phyloP scores from a whole-genome alignment of 176 grass and related monocot genomes.

The Bonia amplexicaulis region DNA sequence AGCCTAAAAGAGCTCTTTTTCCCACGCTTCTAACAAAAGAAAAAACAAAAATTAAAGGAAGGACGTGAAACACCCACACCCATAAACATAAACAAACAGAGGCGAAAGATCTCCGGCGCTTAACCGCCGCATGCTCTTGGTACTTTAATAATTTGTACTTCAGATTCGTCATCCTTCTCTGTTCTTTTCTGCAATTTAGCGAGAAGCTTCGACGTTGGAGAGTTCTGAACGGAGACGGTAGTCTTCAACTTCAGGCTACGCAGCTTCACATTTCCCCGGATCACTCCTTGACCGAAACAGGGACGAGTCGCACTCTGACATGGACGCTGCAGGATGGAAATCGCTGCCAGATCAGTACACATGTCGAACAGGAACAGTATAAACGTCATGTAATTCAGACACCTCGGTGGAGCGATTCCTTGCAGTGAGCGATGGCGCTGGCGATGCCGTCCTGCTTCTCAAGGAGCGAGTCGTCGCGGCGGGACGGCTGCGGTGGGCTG shows the following conservation, averaged over 20 bases:
- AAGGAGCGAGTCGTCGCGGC: conserved; percentile 55
- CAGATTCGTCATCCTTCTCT: not conserved
- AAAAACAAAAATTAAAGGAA: not conserved
- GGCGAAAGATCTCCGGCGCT: not conserved
- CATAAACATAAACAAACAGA: conserved; percentile 9
- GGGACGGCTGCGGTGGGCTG: not conserved
- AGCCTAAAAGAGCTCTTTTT: conserved; percentile 46
- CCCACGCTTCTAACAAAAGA: conserved; percentile 18
- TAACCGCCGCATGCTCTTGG: not conserved
- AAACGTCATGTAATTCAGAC: not conserved
- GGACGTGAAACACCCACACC: conserved; percentile 14
- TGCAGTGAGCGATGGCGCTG: conserved; percentile 94
- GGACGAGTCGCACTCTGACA: conserved; percentile 43
- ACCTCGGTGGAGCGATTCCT: conserved; percentile 64
- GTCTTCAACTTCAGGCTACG: not conserved
- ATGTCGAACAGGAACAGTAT: no score
- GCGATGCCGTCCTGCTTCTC: conserved; percentile 94
- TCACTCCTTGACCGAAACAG: conserved; percentile 67
- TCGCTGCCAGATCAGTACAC: not conserved
- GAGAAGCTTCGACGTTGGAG: conserved; percentile 12
- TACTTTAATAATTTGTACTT: not conserved
- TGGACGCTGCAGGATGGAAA: not conserved
- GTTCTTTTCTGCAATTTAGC: not conserved
- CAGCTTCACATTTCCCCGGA: conserved; percentile 38
- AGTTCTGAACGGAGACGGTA: conserved; percentile 2